Conservation (phyloP, 306 rosid species). For the Boehmeria nivea region DNA sequence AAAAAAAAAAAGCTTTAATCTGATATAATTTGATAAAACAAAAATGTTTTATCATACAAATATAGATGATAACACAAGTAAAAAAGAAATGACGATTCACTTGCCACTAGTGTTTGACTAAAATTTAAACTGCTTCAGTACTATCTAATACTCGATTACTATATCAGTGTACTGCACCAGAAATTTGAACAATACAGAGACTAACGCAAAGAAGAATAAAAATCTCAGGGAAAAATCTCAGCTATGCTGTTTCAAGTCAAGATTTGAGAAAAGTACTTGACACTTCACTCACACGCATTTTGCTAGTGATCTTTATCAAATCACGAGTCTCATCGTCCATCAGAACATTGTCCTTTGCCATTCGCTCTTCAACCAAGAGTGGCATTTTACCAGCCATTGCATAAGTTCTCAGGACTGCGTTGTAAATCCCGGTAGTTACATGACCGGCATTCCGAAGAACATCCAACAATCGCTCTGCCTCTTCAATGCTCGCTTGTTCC, state of each 20-base stretch:
- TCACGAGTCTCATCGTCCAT: conserved; percentile 62
- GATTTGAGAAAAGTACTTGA: conserved; percentile 32
- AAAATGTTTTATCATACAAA: too few species aligned
- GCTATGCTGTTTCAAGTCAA: background rate
- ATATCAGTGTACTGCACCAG: too few species aligned
- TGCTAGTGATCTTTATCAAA: conserved; percentile 58
- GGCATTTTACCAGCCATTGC: conserved; percentile 85
- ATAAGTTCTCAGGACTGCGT: conserved; percentile 53
- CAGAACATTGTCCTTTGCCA: conserved; percentile 65
- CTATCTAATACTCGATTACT: too few species aligned
- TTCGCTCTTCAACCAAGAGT: conserved; percentile 64
- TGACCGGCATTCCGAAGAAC: conserved; percentile 56
- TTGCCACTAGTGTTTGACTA: too few species aligned
- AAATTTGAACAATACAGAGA: too few species aligned
- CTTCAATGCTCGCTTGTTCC: conserved; percentile 54
- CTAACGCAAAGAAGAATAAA: too few species aligned
- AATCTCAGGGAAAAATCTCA: too few species aligned
- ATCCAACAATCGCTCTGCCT: conserved; percentile 60
- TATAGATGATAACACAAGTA: too few species aligned
- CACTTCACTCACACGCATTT: conserved; percentile 65
- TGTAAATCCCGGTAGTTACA: conserved; percentile 57
- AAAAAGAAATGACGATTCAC: too few species aligned
- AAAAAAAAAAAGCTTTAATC: too few species aligned
- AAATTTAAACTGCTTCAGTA: too few species aligned
- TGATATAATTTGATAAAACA: too few species aligned